Base-by-base conservation (phyloP, 352 stramenopile genomes). In the Peronosclerospora sorghi region DNA sequence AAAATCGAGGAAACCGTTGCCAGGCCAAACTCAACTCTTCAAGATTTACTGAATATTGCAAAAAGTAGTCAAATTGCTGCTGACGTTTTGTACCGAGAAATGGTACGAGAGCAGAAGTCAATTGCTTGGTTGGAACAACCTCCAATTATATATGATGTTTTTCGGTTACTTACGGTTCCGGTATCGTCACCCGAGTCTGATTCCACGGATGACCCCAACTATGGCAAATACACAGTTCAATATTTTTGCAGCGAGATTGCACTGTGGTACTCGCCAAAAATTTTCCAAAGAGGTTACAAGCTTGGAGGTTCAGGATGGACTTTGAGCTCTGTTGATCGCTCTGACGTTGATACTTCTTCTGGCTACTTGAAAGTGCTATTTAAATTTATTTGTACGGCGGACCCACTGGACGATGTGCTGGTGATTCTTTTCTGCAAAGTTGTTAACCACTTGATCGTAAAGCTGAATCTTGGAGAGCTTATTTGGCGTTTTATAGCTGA, bases 391-490 rank as follows among this genome's bases (percentile, higher is more conserved):
- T 92, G 74, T 36, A 75, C 59, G 6, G 60, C 66, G 0, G 61
- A 75, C 8, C 58, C 68, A 12, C 59, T 88, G 14, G 80, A 92
- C 34, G 72, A 89, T 20, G 80, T 92, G 6, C 43, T 88, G 10
- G 36, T 92, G 18, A 65, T 92, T 32, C 56, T 92, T 8, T 92
- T 92, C 47, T 92, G 80, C 65, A 89, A 92, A 55, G 77, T 88
- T 14, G 48, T 87, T 37, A 88, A 90, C 44, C 71, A 83, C 37
- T 84, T 79, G n/a, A 77, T 90, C 36, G 49, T 87, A 40, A 74
- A 71, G 17, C 61, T 83, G 41, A 73, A 73, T 21, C 50, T 92
- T 37, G 80, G 80, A 39, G 63, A 55, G 36, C 58, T 85, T 18
- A 63, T 92, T 29, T 68, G 79, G 49, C 39, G 54, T 5, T 92